phyloP scores from a whole-genome alignment of 2,329 filamentous ascomycete genomes.

The Cordyceps tenuipes region DNA sequence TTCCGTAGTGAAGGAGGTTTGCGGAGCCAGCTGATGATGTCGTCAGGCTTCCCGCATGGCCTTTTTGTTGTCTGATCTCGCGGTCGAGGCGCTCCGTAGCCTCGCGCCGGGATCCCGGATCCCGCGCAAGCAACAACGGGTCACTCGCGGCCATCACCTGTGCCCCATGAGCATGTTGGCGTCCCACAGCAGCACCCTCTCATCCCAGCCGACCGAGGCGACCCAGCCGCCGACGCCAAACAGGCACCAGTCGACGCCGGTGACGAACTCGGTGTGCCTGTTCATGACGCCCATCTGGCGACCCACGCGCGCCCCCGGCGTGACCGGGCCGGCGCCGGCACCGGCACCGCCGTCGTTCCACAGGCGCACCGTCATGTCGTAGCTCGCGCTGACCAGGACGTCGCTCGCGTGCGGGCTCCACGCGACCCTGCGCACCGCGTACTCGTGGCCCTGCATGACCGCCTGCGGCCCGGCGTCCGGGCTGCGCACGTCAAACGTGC shows the following conservation, averaged over 20 bases:
- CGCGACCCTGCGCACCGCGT: constrained; percentile 74
- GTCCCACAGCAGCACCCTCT: constrained; percentile 87
- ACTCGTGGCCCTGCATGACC: constrained; percentile 77
- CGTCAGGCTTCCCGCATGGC: not conserved
- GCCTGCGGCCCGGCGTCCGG: constrained; percentile 64
- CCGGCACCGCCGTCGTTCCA: constrained; percentile 65
- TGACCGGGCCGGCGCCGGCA: constrained; percentile 18
- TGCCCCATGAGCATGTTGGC: constrained; percentile 45
- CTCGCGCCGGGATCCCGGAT: not conserved
- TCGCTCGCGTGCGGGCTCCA: constrained; percentile 95
- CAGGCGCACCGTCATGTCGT: constrained; percentile 94
- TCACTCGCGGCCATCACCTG: constrained; percentile 13
- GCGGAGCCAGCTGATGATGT: not conserved
- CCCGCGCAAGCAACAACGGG: not conserved
- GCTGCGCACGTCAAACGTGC: constrained; percentile 83
- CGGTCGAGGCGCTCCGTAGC: no score
- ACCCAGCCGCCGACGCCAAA: constrained; percentile 96
- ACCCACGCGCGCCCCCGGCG: constrained; percentile 42
- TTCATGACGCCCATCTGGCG: constrained; percentile 81
- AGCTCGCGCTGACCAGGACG: constrained; percentile 79
- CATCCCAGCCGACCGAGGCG: constrained; percentile 90
- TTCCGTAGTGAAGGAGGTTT: not conserved
- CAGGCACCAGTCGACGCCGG: constrained; percentile 94
- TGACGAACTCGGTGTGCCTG: constrained; percentile 89
- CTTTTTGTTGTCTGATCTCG: no score